Evolutionary conservation across 1,139 yeast species (phyloP).

Genomic region (Diutina neorugosa): DNA sequence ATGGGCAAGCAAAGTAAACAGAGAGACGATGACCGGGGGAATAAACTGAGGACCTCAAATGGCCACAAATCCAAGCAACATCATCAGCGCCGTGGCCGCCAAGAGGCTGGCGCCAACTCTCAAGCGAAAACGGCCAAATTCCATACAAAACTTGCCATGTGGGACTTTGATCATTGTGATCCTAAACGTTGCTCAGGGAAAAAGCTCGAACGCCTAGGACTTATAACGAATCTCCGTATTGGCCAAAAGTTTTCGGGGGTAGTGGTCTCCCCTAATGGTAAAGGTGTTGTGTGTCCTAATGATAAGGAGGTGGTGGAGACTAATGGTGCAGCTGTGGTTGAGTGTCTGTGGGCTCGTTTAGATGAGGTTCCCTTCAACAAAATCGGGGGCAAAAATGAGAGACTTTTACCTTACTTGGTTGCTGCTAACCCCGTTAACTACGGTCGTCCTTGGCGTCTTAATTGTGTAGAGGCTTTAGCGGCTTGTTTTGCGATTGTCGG

Average conservation of each 20-base stretch:
- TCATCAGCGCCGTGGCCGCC: conserved; percentile 37
- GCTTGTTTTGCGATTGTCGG: conserved; percentile 97
- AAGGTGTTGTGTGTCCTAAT: conserved; percentile 80
- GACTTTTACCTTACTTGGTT: conserved; percentile 80
- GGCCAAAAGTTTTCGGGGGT: conserved; percentile 91
- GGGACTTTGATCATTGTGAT: conserved; percentile 98
- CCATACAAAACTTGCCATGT: conserved; percentile 72
- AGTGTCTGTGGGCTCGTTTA: conserved; percentile 95
- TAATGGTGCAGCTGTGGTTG: conserved; percentile 91
- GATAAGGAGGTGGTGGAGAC: conserved; percentile 69
- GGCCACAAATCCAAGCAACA: conserved; percentile 48
- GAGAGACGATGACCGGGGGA: conserved; percentile 26
- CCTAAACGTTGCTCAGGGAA: conserved; percentile 97
- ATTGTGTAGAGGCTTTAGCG: conserved; percentile 95
- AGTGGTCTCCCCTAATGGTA: conserved; percentile 90
- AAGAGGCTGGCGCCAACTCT: conserved; percentile 21
- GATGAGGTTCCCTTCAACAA: conserved; percentile 91
- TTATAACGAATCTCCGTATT: conserved; percentile 63
- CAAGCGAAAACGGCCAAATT: conserved; percentile 23
- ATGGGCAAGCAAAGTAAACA: conserved; percentile 67
- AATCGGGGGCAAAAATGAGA: conserved; percentile 84
- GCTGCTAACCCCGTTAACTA: conserved; percentile 97
- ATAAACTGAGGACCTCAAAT: conserved; percentile 31
- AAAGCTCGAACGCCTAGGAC: conserved; percentile 78
- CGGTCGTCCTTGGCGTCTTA: conserved; percentile 91